A percentile compares a stretch with the other conserved stretches of the same genome.
Evolutionary conservation across 768 basidiomycete species (phyloP).

Genomic region (Sporobolomyces pararoseus): DNA sequence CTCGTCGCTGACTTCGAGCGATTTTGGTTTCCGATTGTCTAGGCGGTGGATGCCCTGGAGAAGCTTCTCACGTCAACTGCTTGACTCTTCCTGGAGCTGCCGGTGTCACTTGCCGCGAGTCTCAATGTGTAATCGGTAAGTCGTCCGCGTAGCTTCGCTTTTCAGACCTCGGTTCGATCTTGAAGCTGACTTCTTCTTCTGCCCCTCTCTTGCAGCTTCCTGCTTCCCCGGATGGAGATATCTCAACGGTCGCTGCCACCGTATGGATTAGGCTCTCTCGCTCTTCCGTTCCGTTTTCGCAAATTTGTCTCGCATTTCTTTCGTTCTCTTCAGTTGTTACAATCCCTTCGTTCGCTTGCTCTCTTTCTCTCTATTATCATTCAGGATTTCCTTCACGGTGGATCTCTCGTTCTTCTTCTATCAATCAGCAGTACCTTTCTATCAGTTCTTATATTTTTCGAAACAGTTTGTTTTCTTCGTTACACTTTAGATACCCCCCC

Average conservation of each 20-base stretch:
- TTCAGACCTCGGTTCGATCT: neutral
- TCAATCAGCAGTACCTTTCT: neutral
- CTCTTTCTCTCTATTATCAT: neutral
- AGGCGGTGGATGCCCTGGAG: slow-evolving; percentile 30
- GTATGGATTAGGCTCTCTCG: slow-evolving; percentile 9
- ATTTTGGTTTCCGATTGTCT: neutral
- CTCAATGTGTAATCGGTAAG: slow-evolving; percentile 12
- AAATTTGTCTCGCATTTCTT: neutral
- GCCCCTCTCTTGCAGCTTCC: slow-evolving; percentile 5
- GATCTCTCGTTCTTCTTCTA: neutral
- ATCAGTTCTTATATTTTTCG: neutral
- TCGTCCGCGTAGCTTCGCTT: neutral
- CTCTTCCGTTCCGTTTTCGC: neutral
- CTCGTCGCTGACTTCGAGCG: neutral
- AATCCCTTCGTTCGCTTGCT: neutral
- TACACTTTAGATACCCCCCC: neutral
- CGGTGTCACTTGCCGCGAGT: slow-evolving; percentile 12
- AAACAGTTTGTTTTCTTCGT: no score
- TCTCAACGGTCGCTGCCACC: slow-evolving; percentile 20
- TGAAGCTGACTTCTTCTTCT: neutral
- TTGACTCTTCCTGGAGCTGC: slow-evolving; percentile 9
- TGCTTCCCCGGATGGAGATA: slow-evolving; percentile 21
- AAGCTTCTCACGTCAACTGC: slow-evolving; percentile 3
- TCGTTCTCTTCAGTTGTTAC: neutral
- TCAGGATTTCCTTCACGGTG: slow-evolving; percentile 7